These are phyloP conservation scores for Populus tomentosa DNA, from an alignment of 441 rosid genomes.

Conservation along the genomic window DNA sequence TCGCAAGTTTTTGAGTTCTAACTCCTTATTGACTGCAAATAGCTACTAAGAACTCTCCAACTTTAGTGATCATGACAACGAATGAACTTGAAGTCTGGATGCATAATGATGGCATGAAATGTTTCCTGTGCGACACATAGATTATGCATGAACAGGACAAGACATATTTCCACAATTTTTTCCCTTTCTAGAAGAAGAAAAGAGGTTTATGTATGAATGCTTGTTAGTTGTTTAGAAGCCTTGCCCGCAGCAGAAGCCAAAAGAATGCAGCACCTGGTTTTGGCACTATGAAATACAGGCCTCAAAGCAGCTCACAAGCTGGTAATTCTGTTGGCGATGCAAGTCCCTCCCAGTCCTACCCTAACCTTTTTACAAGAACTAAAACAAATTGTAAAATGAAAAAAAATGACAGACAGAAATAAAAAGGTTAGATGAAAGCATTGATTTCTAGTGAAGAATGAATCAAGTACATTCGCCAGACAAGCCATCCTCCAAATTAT, in stretches of 20 bases:
- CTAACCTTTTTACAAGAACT: background rate
- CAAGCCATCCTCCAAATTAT: slow-evolving; percentile 9
- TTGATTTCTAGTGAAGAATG: slow-evolving; percentile 12
- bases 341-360: background rate
- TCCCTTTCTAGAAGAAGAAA: too few species aligned
- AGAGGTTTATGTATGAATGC: too few species aligned
- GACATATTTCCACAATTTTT: background rate
- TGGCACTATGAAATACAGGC: slow-evolving; percentile 17
- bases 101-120: background rate
- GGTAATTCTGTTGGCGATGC: slow-evolving; percentile 13
- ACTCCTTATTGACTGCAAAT: background rate
- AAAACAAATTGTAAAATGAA: background rate
- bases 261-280: background rate
- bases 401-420: too few species aligned
- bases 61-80: background rate
- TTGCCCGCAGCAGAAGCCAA: background rate
- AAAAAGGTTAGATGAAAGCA: background rate
- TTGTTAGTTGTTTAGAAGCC: background rate
- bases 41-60: background rate
- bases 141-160: background rate
- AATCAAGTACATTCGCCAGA: slow-evolving; percentile 19
- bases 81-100: background rate
- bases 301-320: slow-evolving; percentile 19
- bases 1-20: background rate
- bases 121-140: background rate